These are phyloP conservation scores for Termitomyces sp. DNA, from an alignment of 768 basidiomycete genomes.

Conservation along the genomic window DNA sequence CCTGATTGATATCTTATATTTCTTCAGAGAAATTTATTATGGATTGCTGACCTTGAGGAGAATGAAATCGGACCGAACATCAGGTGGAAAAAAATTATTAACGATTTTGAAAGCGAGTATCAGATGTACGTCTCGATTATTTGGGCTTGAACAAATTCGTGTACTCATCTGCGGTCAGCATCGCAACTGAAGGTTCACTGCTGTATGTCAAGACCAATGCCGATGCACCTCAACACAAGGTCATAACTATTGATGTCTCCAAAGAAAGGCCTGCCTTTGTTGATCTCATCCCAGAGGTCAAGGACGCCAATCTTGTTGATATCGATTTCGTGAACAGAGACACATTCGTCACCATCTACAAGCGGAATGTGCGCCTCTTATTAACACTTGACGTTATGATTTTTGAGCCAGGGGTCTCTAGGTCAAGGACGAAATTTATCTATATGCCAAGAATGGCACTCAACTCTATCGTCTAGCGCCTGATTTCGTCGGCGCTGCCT, in stretches of 20 bases:
- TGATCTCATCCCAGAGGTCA: slow-evolving; percentile 67
- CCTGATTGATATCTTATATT: background rate
- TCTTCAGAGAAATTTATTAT: slow-evolving; percentile 64
- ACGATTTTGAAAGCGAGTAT: slow-evolving; percentile 66
- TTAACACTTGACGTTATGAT: background rate
- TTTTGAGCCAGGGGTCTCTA: slow-evolving; percentile 17
- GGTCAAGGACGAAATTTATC: slow-evolving; percentile 78
- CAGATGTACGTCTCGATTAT: slow-evolving; percentile 40
- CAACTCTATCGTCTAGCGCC: slow-evolving; percentile 49
- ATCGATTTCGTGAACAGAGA: slow-evolving; percentile 43
- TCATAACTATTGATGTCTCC: slow-evolving; percentile 58
- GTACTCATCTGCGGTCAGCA: slow-evolving; percentile 28
- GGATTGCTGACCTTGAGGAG: slow-evolving; percentile 62
- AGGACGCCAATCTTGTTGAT: slow-evolving; percentile 52
- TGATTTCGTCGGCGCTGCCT: slow-evolving; percentile 63
- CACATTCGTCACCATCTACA: slow-evolving; percentile 57
- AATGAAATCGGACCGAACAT: slow-evolving; percentile 58
- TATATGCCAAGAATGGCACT: slow-evolving; percentile 54
- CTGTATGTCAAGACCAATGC: slow-evolving; percentile 64
- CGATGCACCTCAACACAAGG: slow-evolving; percentile 59
- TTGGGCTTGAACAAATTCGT: background rate
- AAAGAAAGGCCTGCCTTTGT: slow-evolving; percentile 38
- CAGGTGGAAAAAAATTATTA: slow-evolving; percentile 65
- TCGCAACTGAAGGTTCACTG: slow-evolving; percentile 56
- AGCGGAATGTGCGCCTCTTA: slow-evolving; percentile 53